Base-by-base conservation (phyloP, 768 basidiomycete genomes). In the Termitomyces sp. region DNA sequence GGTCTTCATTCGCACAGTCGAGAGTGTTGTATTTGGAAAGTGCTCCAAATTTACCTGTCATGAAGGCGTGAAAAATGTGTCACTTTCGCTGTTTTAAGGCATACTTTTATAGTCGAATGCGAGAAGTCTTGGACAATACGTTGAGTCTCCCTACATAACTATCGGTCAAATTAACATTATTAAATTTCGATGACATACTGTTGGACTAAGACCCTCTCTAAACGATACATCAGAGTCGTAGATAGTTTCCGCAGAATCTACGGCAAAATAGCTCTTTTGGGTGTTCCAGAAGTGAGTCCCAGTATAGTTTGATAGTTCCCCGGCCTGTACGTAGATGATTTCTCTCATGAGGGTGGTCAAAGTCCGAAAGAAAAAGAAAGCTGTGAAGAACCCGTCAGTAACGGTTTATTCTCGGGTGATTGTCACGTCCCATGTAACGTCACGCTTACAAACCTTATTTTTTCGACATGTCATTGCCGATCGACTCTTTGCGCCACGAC, bases 211-310 rank as follows among this genome's bases (percentile, higher is more conserved):
- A 33, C 84, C 82, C 69, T 90, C 86, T 64, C 81, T 75, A 69
- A 91, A 91, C 12, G 89, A 91, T 50, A 88, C 72, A 61, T 79
- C 78, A 65, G 82, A 75, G 58, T 82, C 76, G 40, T 82, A 72
- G 35, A 76, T 57, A 4, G 79, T 65, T 26, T 79, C 77, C 56
- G 77, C 74, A 41, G 69, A 71, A 50, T 78, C 79, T 23, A 75
- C 74, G 60, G 77, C 74, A 63, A 87, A 80, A 69, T 91, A 91
- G 62, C 71, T 79, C 69, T 90, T 86, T 70, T 91, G 89, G 1
- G 87, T 81, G 66, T 91, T 91, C 89, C 89, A 93, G 64, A 89
- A 91, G 66, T 92, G 90, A 0, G 88, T 83, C 49, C 88, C 89
- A 20, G 80, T 71, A 66, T 85, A 84, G 66, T 92, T 91, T 20